Conservation (phyloP, 805 yeast species). For the Cyberlindnera galapagoensis region DNA sequence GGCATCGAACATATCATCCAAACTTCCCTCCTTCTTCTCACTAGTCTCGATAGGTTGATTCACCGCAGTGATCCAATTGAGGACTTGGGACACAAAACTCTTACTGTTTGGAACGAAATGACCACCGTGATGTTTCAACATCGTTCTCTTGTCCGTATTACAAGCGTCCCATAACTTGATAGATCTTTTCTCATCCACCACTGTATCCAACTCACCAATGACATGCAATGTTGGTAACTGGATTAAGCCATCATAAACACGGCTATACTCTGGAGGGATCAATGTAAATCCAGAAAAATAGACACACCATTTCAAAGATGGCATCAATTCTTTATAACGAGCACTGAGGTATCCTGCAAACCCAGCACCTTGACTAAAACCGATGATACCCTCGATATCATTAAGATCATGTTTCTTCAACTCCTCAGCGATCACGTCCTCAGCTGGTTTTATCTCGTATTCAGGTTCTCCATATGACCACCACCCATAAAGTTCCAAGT, state of each 20-base stretch:
- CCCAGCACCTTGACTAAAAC: slow-evolving; percentile 94
- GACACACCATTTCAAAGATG: slow-evolving; percentile 40
- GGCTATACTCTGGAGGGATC: slow-evolving; percentile 22
- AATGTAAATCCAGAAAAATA: slow-evolving; percentile 61
- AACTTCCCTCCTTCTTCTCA: slow-evolving; percentile 22
- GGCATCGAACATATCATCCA: slow-evolving; percentile 28
- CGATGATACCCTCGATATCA: slow-evolving; percentile 80
- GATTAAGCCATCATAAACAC: slow-evolving; percentile 16
- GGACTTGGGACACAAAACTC: slow-evolving; percentile 27
- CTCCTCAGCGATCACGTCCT: slow-evolving; percentile 36
- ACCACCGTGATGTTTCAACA: slow-evolving; percentile 86
- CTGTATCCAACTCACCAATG: slow-evolving; percentile 81
- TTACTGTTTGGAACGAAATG: slow-evolving; percentile 93
- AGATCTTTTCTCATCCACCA: slow-evolving; percentile 69
- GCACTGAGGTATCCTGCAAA: slow-evolving; percentile 59
- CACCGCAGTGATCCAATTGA: slow-evolving; percentile 27
- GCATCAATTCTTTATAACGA: slow-evolving; percentile 16
- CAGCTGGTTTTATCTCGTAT: slow-evolving; percentile 27
- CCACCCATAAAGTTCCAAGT: slow-evolving; percentile 53
- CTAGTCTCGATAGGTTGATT: slow-evolving; percentile 1
- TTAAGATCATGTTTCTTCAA: slow-evolving; percentile 41
- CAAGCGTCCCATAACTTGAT: slow-evolving; percentile 48
- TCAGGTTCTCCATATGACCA: slow-evolving; percentile 42
- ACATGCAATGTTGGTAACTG: slow-evolving; percentile 54
- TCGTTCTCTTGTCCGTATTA: slow-evolving; percentile 33